These are phyloP conservation scores for Entophlyctis helioformis DNA, from an alignment of 192 early-diverging fungal species.

Conservation along the genomic window DNA sequence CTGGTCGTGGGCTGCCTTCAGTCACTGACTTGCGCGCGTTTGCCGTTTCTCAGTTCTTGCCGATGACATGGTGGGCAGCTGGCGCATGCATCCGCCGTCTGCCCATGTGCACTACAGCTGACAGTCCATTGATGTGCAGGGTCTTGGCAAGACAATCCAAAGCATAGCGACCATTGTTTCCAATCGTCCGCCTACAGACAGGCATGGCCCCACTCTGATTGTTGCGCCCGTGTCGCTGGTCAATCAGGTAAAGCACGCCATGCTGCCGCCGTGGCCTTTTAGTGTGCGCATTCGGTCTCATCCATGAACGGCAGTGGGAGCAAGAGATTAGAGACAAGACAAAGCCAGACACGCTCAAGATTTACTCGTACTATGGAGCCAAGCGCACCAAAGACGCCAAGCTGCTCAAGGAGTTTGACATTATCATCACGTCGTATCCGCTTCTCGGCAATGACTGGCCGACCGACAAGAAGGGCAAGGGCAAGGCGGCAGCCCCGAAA, in stretches of 20 bases:
- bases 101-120: too few species aligned
- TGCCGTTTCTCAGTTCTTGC: constrained; percentile 10
- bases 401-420: constrained; percentile 22
- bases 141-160: constrained; percentile 69
- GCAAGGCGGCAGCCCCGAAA: too few species aligned
- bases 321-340: constrained; percentile 49
- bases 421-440: constrained; percentile 22
- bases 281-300: not conserved
- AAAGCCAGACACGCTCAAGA: constrained; percentile 26
- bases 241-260: constrained; percentile 23
- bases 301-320: constrained; percentile 28
- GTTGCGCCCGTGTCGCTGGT: constrained; percentile 55
- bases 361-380: constrained; percentile 49
- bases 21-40: not conserved
- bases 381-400: constrained; percentile 21
- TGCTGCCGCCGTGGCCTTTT: not conserved
- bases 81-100: too few species aligned
- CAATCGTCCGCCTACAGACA: constrained; percentile 22
- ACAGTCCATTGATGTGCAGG: too few species aligned
- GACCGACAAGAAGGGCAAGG: constrained; percentile 3
- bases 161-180: constrained; percentile 46
- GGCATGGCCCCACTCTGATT: constrained; percentile 50
- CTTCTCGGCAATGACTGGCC: constrained; percentile 17
- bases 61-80: too few species aligned
- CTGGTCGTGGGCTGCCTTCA: not conserved